These are phyloP conservation scores for Pyricularia pennisetigena DNA, from an alignment of 2,329 filamentous ascomycete species.

Conservation along the genomic window DNA sequence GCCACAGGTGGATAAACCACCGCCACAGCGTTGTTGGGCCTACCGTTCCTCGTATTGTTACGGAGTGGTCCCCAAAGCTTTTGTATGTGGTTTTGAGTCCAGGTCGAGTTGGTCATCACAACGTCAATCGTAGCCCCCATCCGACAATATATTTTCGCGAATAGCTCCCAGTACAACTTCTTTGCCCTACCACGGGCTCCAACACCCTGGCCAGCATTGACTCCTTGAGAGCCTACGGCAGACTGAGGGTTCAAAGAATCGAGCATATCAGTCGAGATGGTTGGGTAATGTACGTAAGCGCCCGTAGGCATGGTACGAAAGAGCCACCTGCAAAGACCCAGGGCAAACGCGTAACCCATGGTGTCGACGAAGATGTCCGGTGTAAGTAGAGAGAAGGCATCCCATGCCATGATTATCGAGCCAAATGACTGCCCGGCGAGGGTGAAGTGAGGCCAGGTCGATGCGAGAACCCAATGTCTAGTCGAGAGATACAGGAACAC, in stretches of 20 bases:
- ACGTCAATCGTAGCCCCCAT: constrained; percentile 80
- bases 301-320: constrained; percentile 75
- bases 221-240: constrained; percentile 51
- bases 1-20: constrained; percentile 90
- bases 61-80: constrained; percentile 63
- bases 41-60: constrained; percentile 21
- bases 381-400: constrained; percentile 83
- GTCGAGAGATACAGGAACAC: constrained; percentile 87
- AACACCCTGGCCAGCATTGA: constrained; percentile 74
- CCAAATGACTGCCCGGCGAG: constrained; percentile 89
- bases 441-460: constrained; percentile 86
- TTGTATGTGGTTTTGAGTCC: constrained; percentile 80
- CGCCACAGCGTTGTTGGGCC: constrained; percentile 43
- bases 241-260: constrained; percentile 61
- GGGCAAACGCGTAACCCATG: constrained; percentile 92
- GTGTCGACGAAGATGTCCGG: constrained; percentile 95
- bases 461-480: constrained; percentile 74
- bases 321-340: constrained; percentile 72
- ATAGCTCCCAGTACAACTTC: constrained; percentile 75
- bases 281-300: constrained; percentile 96
- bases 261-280: constrained; percentile 97
- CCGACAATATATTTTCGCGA: constrained; percentile 72
- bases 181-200: constrained; percentile 65
- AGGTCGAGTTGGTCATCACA: constrained; percentile 95
- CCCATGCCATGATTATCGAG: constrained; percentile 78